These are phyloP conservation scores for Lasiodiplodia sp. DNA, from an alignment of 2,329 filamentous ascomycete species.

Conservation along the genomic window DNA sequence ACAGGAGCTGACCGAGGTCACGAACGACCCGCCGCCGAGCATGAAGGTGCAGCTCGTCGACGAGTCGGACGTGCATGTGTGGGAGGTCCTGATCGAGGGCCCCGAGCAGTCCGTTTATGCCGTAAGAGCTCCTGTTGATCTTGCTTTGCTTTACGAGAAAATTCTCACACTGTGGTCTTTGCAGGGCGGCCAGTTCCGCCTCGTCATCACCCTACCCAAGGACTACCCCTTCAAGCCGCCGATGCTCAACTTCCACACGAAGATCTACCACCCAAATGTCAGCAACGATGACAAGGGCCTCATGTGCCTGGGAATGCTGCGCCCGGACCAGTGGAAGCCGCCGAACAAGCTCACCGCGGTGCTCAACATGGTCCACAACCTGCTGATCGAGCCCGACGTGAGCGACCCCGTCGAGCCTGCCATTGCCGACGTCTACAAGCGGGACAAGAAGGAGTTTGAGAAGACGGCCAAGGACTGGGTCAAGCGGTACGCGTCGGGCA, in stretches of 20 bases:
- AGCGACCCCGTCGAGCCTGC: slow-evolving; percentile 88
- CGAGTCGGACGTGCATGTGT: slow-evolving; percentile 71
- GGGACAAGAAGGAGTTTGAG: slow-evolving; percentile 72
- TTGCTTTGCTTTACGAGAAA: slow-evolving; percentile 28
- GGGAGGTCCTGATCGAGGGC: slow-evolving; percentile 72
- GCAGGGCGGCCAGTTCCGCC: slow-evolving; percentile 74
- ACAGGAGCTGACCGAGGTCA: slow-evolving; percentile 69
- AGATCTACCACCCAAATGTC: slow-evolving; percentile 95
- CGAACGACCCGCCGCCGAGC: slow-evolving; percentile 62
- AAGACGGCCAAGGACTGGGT: slow-evolving; percentile 79
- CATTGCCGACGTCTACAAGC: slow-evolving; percentile 85
- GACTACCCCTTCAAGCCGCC: slow-evolving; percentile 94
- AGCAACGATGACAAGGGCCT: slow-evolving; percentile 84
- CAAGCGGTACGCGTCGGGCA: slow-evolving; percentile 69
- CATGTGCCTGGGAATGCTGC: slow-evolving; percentile 86
- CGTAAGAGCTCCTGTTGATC: slow-evolving; percentile 53
- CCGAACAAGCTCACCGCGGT: slow-evolving; percentile 78
- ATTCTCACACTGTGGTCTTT: slow-evolving; percentile 11
- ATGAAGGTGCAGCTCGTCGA: slow-evolving; percentile 64
- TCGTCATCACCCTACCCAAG: slow-evolving; percentile 74
- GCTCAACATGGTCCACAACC: slow-evolving; percentile 75
- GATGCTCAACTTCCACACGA: slow-evolving; percentile 78
- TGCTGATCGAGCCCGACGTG: slow-evolving; percentile 82
- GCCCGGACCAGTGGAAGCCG: slow-evolving; percentile 91
- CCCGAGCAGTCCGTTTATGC: slow-evolving; percentile 70